Evolutionary conservation across 768 basidiomycete genomes (phyloP), one percentile per base, ranked within the genome.

Genomic region (Boletus subparvulus): DNA sequence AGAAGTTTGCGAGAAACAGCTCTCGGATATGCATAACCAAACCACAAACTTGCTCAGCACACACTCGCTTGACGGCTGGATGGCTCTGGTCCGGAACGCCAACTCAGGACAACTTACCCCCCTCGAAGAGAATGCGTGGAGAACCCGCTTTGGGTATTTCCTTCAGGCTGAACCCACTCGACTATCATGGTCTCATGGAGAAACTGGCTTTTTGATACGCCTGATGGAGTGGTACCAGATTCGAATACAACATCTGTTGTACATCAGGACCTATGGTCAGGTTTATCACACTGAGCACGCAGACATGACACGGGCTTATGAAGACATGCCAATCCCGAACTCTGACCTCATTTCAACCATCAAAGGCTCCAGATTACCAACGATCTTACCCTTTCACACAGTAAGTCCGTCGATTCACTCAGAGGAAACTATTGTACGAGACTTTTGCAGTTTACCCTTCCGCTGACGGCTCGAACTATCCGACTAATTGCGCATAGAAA

Each of bases 361-460:
- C 40, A 65, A 65, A 50, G 52, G 65, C 17, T 74, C 72, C 13
- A 67, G 63, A 6, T 63, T 78, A 8, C 78, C 78, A 3, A 71
- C 75, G 28, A 76, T 82, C 19, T 59, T 82, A 8, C 80, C 80
- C 1, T 82, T 82, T 64, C 78, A 82, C 49, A 78, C 78, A 26
- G 78, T 80, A 52, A 55, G 77, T 55, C 19, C 30, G 10, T 37
- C 24, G 4, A 28, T 50, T 26, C 11, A 16, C 30, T 48, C 21
- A 10, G 42, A 17, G n/a, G 42, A 48, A 13, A 36, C 26, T 42
- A 7, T 19, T 49, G 35, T 40, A 45, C 21, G n/a, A 44, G 39
- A 24, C 24, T n/a, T 58, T 48, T 41, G 35, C 59, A 80, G 78
- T 82, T 82, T 68, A 78, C 76, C 3, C 74, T 79, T 49, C 76